Evolutionary conservation across 768 basidiomycete genomes (phyloP), one percentile per base, ranked within the genome.

Genomic region (Coprinopsis marcescibilis): DNA sequence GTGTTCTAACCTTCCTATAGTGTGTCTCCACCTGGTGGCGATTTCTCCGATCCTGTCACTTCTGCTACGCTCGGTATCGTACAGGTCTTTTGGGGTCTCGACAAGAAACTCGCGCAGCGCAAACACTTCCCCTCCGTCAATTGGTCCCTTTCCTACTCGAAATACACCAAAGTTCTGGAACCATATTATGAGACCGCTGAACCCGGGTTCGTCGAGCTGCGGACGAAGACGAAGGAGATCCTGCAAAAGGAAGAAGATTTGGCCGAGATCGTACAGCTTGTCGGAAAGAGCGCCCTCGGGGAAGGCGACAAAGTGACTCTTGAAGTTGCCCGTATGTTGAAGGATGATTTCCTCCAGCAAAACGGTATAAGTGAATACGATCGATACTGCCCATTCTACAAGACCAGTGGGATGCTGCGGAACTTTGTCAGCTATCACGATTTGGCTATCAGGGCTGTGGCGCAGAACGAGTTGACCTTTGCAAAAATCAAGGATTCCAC

Each of bases 111-210:
- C 49, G 96, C 96, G 2, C 96, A 98, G 64, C 80, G 95, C 52
- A 98, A 99, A 66, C 94, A 99, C 64, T 99, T 99, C 78, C 96
- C 96, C 1, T 96, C 94, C n/a, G 95, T 99, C 65, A 97, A 99
- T 70, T 99, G 96, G 96, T 96, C 85, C 55, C 71, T 96, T n/a
- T 99, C 96, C 8, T 98, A 98, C 66, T 98, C 96, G 49, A 99
- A 99, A 66, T 98, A 99, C 68, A 88, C 85, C 52, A 94, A 93
- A 61, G 83, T 93, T 8, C 79, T 97, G 32, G 93, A 95, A 57
- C 79, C 87, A 1, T 85, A 93, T 66, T 99, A 98, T 66, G 93
- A 98, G 65, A 68, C 74, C 34, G 84, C 83, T 42, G 84, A 90
- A 57, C 89, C 92, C 3, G 95, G 92, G n/a, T 99, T 99, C 67